These are phyloP conservation scores for Metarhizium brunneum DNA, from an alignment of 2,329 filamentous ascomycete genomes.

Conservation along the genomic window DNA sequence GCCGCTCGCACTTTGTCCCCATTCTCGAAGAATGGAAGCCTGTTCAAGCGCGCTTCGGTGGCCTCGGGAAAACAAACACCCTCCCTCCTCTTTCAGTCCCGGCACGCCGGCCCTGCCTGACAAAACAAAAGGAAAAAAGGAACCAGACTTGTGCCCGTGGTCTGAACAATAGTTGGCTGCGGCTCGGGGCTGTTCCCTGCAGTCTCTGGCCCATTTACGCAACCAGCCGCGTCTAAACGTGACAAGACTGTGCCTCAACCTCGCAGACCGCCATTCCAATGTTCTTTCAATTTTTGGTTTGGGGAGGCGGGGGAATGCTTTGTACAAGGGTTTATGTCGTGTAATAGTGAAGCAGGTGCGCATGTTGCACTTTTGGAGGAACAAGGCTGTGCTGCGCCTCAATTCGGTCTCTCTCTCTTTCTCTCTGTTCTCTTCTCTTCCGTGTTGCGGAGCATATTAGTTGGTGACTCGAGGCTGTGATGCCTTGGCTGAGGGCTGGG, in stretches of 20 bases:
- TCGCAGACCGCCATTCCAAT: too few species aligned
- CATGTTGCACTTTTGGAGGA: not conserved
- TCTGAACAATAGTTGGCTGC: not conserved
- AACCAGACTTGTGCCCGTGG: too few species aligned
- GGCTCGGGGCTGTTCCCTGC: not conserved
- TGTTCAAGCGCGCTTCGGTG: too few species aligned
- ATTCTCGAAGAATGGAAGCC: too few species aligned
- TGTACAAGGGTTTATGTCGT: not conserved
- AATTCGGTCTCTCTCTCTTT: not conserved
- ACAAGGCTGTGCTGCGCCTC: not conserved
- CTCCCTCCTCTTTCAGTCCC: too few species aligned
- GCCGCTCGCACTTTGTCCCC: too few species aligned
- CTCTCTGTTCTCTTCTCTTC: not conserved
- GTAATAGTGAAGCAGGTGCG: not conserved
- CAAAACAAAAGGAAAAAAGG: too few species aligned
- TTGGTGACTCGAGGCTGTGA: not conserved
- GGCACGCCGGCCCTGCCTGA: too few species aligned
- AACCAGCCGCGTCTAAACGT: not conserved
- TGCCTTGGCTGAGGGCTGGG: not conserved
- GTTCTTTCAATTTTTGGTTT: too few species aligned
- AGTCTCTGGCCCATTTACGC: not conserved
- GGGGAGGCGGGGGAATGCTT: not conserved
- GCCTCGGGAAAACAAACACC: too few species aligned
- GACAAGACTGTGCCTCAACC: too few species aligned
- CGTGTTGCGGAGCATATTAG: not conserved